phyloP scores from a whole-genome alignment of 495 filamentous ascomycete genomes.

The Neurospora sp. region DNA sequence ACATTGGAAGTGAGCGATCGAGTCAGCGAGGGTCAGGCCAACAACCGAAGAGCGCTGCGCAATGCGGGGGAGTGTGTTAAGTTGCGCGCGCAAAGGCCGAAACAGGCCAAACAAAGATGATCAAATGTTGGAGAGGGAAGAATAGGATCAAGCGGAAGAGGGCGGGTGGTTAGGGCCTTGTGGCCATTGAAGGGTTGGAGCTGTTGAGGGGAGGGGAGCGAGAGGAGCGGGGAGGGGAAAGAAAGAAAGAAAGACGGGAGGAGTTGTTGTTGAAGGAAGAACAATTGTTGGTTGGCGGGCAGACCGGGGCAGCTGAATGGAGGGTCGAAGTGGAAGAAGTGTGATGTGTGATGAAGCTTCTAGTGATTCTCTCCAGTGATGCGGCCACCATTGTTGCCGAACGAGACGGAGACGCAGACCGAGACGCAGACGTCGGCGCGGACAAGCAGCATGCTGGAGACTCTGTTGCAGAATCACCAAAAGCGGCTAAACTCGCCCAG shows the following conservation, averaged over 20 bases:
- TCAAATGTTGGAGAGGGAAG: constrained; percentile 1
- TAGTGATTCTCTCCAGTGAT: not conserved
- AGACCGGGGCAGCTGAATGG: not conserved
- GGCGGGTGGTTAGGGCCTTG: not conserved
- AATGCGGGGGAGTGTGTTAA: not conserved
- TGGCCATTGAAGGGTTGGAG: not conserved
- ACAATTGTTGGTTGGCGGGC: not conserved
- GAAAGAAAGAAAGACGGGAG: not conserved
- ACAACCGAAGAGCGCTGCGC: constrained; percentile 2
- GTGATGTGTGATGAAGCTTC: not conserved
- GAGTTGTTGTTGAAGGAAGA: not conserved
- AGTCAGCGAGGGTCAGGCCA: constrained; percentile 20
- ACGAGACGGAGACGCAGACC: not conserved
- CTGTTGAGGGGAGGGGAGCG: not conserved
- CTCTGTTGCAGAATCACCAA: not conserved
- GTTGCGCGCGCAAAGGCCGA: not conserved
- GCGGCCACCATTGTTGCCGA: not conserved
- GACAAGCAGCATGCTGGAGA: not conserved
- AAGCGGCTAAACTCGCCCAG: not conserved
- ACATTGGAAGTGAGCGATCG: not conserved
- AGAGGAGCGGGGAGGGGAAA: not conserved
- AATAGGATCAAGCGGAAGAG: not conserved
- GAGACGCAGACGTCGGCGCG: not conserved
- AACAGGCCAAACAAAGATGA: not conserved
- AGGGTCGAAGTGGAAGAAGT: too few species aligned